Conservation (phyloP, 1,284 basidiomycete genomes). For the Phenoliferia sp. region DNA sequence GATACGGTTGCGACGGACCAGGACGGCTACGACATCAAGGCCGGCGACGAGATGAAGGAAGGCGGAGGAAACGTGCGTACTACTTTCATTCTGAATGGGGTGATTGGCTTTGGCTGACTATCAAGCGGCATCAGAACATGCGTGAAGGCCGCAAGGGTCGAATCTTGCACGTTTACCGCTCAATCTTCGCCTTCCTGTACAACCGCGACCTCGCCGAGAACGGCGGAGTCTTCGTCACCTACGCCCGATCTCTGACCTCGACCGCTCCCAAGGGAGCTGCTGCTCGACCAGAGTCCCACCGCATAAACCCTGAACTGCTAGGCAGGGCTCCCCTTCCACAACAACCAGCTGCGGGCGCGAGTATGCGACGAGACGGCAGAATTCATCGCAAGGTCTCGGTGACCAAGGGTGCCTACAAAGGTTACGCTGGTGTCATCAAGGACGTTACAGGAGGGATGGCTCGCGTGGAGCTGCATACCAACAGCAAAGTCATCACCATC, state of each 20-base stretch:
- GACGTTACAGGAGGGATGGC: constrained; percentile 85
- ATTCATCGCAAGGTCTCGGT: constrained; percentile 79
- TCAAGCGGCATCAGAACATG: constrained; percentile 5
- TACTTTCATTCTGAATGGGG: not conserved
- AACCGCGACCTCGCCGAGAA: constrained; percentile 88
- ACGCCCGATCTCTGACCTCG: constrained; percentile 70
- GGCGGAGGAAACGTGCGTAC: constrained; percentile 49
- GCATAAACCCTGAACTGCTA: constrained; percentile 60
- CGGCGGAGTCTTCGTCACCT: constrained; percentile 80
- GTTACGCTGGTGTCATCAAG: constrained; percentile 86
- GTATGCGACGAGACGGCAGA: constrained; percentile 55
- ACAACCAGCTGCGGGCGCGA: constrained; percentile 12
- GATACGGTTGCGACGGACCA: constrained; percentile 85
- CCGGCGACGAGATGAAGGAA: constrained; percentile 92
- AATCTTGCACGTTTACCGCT: constrained; percentile 92
- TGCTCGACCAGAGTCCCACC: constrained; percentile 81
- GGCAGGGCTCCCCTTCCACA: constrained; percentile 6
- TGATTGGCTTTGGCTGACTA: too few relatives aligned
- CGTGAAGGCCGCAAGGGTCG: constrained; percentile 76
- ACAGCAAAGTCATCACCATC: constrained; percentile 84
- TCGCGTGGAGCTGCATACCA: constrained; percentile 85
- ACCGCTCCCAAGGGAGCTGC: constrained; percentile 65
- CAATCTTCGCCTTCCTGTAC: constrained; percentile 88
- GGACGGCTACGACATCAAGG: constrained; percentile 67
- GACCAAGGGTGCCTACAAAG: constrained; percentile 84